A percentile compares a stretch with the other conserved stretches of the same genome.
Evolutionary conservation across 306 rosid species (phyloP).

Genomic region (Prunus fruticosa): DNA sequence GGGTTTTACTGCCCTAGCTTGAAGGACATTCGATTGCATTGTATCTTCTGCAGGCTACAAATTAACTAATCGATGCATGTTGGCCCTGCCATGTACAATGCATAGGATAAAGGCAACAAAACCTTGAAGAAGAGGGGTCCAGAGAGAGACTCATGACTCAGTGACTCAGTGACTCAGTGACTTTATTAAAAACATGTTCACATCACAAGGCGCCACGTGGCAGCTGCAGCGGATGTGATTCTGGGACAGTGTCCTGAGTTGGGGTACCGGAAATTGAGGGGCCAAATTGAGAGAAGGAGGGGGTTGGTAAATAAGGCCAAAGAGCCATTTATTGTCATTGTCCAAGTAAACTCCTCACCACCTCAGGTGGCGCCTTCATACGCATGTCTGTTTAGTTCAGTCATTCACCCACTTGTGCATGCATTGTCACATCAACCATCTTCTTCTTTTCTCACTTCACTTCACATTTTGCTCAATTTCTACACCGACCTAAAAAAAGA

Average conservation of each 20-base stretch:
- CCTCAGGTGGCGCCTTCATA: constrained; percentile 14
- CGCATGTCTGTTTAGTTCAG: constrained; percentile 2
- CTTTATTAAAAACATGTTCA: background rate
- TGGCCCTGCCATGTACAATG: background rate
- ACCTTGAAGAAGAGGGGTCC: constrained; percentile 13
- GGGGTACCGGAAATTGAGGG: constrained; percentile 20
- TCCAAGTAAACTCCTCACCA: background rate
- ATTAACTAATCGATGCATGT: background rate
- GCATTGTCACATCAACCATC: constrained; percentile 17
- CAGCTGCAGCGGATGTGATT: background rate
- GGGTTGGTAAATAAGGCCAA: constrained; percentile 34
- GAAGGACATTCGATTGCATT: background rate
- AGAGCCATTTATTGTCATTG: constrained; percentile 6
- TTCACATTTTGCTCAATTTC: background rate
- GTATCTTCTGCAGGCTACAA: constrained; percentile 10
- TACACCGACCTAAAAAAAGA: background rate
- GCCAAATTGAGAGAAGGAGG: background rate
- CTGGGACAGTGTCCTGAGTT: background rate
- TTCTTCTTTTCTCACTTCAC: background rate
- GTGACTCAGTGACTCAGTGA: background rate
- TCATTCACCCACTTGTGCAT: constrained; percentile 16
- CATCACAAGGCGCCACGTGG: constrained; percentile 8
- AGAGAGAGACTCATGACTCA: background rate
- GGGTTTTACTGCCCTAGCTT: background rate
- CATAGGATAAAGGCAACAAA: background rate